Base-by-base conservation (phyloP, 192 early-diverging fungal genomes). In the Gigaspora rosea region DNA sequence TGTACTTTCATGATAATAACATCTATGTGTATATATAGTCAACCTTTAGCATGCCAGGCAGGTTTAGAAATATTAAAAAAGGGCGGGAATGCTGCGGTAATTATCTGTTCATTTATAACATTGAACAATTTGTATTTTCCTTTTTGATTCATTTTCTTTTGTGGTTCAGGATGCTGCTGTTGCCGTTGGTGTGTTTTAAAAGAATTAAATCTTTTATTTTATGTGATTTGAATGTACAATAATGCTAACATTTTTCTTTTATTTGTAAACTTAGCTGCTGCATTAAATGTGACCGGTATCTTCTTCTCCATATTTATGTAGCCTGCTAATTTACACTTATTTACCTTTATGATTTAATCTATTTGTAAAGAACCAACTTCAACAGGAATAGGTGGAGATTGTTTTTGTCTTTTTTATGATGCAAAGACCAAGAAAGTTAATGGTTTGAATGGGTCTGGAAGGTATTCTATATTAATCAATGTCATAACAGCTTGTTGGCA, bases 371-470 rank as follows among this genome's bases (percentile, higher is more conserved):
- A 91, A 83, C 93, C 93, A 12, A 78, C 81, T 35, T 91, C 88
- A 0, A 93, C 92, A 4, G 94, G 94, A 18, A 88, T 94, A 46
- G 94, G 94, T 46, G 94, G 94, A 52, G 94, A 95, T 79, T 87
- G 86, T 57, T 95, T 94, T 78, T 92, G 91, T 73, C 85, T 95
- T 13, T 95, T 86, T 78, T 95, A 91, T 80, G 86, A 90, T 58
- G 88, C 89, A 46, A 89, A 86, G 49, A 80, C 83, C 50, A 80
- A 83, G 35, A 78, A 74, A 1, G 88, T 94, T 1, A 75, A 78
- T 47, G 91, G 83, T 4, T 48, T 91, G n/a, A 91, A 91, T 78
- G 90, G 90, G 16, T 90, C 87, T 1, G 90, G 90, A 56, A 80
- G 90, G 83, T 82, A 41, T 41, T 41, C 3, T 41, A 6, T 6